Evolutionary conservation across 108 stramenopile species (phyloP).

Genomic region (Fragilaria radians): DNA sequence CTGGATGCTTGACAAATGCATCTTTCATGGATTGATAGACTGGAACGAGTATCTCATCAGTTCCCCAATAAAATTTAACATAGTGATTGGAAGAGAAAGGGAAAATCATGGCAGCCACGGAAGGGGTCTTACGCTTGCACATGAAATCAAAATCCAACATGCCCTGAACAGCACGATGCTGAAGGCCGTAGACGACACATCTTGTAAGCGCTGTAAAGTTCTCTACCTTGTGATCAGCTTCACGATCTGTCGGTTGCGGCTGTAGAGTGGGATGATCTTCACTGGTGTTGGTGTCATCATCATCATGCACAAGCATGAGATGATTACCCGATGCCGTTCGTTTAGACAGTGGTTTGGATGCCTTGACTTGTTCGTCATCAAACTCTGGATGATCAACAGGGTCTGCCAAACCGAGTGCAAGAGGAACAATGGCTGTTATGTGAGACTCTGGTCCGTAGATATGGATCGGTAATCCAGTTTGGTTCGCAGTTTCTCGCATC

Average conservation of each 20-base stretch:
- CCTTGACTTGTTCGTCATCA: slow-evolving; percentile 31
- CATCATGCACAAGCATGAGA: not conserved
- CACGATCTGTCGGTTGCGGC: slow-evolving; percentile 36
- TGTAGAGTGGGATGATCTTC: slow-evolving; percentile 10
- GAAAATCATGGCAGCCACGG: slow-evolving; percentile 79
- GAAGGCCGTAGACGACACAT: slow-evolving; percentile 81
- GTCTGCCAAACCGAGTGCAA: slow-evolving; percentile 59
- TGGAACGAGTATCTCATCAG: slow-evolving; percentile 76
- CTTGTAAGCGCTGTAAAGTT: slow-evolving; percentile 62
- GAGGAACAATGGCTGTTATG: slow-evolving; percentile 80
- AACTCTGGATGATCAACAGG: slow-evolving; percentile 61
- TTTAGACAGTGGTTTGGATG: slow-evolving; percentile 21
- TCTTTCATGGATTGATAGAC: slow-evolving; percentile 72
- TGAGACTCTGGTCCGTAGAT: slow-evolving; percentile 89
- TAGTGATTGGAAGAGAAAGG: slow-evolving; percentile 82
- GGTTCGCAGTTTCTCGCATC: slow-evolving; percentile 59
- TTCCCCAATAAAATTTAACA: slow-evolving; percentile 91
- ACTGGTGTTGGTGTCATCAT: not conserved
- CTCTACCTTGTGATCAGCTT: slow-evolving; percentile 46
- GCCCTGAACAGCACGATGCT: slow-evolving; percentile 75
- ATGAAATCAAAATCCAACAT: slow-evolving; percentile 94
- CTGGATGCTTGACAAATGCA: slow-evolving; percentile 63
- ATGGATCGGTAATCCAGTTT: slow-evolving; percentile 67
- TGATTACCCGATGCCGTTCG: slow-evolving; percentile 5
- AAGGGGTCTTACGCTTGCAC: slow-evolving; percentile 81